Base-by-base conservation (phyloP, 257 asterid species). In the Fraxinus cuspidata region DNA sequence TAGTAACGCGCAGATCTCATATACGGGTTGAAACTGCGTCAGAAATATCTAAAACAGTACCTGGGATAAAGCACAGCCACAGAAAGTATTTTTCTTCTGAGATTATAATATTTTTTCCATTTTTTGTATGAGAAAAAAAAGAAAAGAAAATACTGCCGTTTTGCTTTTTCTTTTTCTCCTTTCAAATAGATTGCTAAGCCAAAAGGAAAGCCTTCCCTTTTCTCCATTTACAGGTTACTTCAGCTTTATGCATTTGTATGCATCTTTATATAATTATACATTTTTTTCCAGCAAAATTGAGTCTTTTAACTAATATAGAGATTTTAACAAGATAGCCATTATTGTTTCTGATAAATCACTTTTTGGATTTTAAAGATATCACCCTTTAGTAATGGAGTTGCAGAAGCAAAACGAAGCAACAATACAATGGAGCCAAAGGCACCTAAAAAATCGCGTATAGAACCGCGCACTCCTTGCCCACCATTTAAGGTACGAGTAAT, bases 401-500 rank as follows among this genome's bases (percentile, higher is more conserved):
- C 74, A 4, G 97, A 90, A 80, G 49, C 85, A 29, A 90, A 90
- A 81, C 87, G 89, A 32, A 83, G 81, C 65, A 72, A 77, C 83
- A 84, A 70, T 40, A 79, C 74, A 77, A 83, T 85, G 81, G 95
- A 91, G 86, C 75, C 93, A 16, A 90, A 90, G 16, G 68, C 68
- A 72, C 68, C 68, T 34, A 63, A 63, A 63, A 89, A 87, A 85
- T 85, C 94, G 72, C 86, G 98, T 68, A 65, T 79, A 47, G 97
- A 89, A 35, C 74, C 90, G 32, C 93, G 96, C 72, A 60, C 90
- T 69, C 79, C 98, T 31, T 91, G 94, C 83, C 91, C 96, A 3
- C 98, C 98, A 83, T 89, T 93, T 42, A 93, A 91, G 96, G 98
- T 93, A 71, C 58, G 23, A 13, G 31, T 63, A 2, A 2, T n/a